A percentile compares a stretch with the other conserved stretches of the same genome.
Evolutionary conservation across 1,284 basidiomycete species (phyloP).

Genomic region (Apiotrichum laibachii): DNA sequence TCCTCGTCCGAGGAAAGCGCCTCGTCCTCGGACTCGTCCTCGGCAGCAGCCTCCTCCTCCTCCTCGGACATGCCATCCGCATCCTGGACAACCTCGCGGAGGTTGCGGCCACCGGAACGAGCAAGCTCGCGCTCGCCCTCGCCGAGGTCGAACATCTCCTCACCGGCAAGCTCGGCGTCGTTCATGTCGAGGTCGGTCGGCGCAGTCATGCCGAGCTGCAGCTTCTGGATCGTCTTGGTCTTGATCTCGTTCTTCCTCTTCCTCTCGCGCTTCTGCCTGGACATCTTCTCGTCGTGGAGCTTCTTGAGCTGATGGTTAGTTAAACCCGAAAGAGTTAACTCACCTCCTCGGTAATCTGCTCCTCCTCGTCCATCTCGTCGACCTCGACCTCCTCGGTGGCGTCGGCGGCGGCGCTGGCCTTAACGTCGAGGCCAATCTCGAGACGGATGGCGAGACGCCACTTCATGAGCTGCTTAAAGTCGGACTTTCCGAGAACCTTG

Average conservation of each 20-base stretch:
- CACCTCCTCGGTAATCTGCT: constrained; percentile 83
- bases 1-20: constrained; percentile 68
- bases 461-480: constrained; percentile 90
- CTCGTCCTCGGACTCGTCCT: constrained; percentile 55
- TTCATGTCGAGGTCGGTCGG: constrained; percentile 85
- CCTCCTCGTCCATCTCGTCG: constrained; percentile 78
- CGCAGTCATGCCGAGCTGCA: constrained; percentile 97
- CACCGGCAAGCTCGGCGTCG: constrained; percentile 64
- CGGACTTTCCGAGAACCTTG: constrained; percentile 95
- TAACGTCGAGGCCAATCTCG: constrained; percentile 80
- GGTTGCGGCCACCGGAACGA: constrained; percentile 53
- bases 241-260: constrained; percentile 87
- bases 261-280: constrained; percentile 75
- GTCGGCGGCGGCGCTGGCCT: constrained; percentile 67
- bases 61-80: constrained; percentile 52
- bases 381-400: constrained; percentile 73
- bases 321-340: constrained; percentile 21
- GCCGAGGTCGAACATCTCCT: constrained; percentile 79
- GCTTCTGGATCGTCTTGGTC: constrained; percentile 81
- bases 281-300: constrained; percentile 72
- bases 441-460: constrained; percentile 83
- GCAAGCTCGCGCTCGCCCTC: constrained; percentile 58
- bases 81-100: constrained; percentile 56
- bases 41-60: constrained; percentile 39
- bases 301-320: constrained; percentile 65